Percentiles rank a stretch among this genome's conserved stretches.
Evolutionary conservation across 768 basidiomycete species (phyloP).

Genomic region (Podaxis carcinomalis): DNA sequence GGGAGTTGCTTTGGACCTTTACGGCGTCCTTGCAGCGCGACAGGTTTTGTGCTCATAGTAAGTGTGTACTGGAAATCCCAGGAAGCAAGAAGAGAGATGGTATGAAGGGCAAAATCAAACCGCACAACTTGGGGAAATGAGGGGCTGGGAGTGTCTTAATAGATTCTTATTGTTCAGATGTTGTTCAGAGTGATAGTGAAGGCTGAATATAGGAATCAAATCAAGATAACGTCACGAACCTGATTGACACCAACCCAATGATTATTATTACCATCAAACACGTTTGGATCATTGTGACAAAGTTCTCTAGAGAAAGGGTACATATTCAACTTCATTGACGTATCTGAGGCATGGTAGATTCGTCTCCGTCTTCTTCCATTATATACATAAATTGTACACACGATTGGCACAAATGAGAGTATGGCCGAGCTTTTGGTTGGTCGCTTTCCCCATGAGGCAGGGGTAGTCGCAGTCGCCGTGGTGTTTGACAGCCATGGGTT

Average conservation of each 20-base stretch:
- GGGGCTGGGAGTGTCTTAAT: neutral
- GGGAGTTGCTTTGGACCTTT: conserved; percentile 66
- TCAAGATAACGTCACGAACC: conserved; percentile 5
- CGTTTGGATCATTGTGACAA: too few species aligned
- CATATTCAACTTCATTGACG: too few species aligned
- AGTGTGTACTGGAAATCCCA: neutral
- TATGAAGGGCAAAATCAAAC: conserved; percentile 1
- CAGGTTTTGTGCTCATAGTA: conserved; percentile 18
- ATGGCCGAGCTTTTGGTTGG: too few species aligned
- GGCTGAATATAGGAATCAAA: conserved; percentile 1
- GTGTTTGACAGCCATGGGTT: too few species aligned
- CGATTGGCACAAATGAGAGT: too few species aligned
- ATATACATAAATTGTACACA: too few species aligned
- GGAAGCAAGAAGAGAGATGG: conserved; percentile 5
- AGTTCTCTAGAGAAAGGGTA: too few species aligned
- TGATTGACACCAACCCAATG: neutral
- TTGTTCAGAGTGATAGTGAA: neutral
- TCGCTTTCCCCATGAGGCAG: too few species aligned
- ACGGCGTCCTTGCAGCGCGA: conserved; percentile 35
- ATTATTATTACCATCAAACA: conserved; percentile 1
- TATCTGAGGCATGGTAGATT: neutral
- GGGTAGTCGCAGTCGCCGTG: too few species aligned
- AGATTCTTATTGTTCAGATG: neutral
- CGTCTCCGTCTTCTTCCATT: neutral
- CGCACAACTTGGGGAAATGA: neutral